phyloP scores from a whole-genome alignment of 306 rosid genomes.

The Gleditsia sinensis region DNA sequence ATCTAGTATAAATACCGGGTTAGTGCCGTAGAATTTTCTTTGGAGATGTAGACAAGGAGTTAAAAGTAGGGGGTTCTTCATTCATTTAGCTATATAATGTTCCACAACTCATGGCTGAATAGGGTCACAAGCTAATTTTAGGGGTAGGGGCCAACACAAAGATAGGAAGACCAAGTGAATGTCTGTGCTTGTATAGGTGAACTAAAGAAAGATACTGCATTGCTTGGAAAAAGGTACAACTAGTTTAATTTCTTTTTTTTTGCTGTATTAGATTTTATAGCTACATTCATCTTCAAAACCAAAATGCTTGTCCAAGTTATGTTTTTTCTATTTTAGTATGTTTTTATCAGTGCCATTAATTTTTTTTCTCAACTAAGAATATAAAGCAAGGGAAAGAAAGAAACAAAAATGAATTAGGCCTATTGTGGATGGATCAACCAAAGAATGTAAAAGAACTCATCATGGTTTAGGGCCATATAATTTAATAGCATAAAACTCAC shows the following conservation, averaged over 20 bases:
- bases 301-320: background rate
- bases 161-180: background rate
- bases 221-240: conserved; percentile 33
- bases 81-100: conserved; percentile 18
- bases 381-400: background rate
- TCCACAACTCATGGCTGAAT: conserved; percentile 2
- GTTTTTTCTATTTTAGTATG: too few relatives aligned
- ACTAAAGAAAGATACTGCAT: conserved; percentile 17
- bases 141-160: conserved; percentile 23
- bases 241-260: background rate
- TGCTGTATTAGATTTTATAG: conserved; percentile 12
- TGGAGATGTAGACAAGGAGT: conserved; percentile 15
- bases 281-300: background rate
- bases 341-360: background rate
- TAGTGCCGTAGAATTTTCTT: background rate
- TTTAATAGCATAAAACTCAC: background rate
- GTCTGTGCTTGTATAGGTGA: background rate
- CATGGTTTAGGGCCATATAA: too few relatives aligned
- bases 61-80: conserved; percentile 17
- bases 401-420: background rate
- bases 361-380: background rate
- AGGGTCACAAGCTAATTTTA: background rate
- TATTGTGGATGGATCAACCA: background rate
- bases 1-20: conserved; percentile 7
- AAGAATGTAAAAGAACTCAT: background rate